phyloP scores from a whole-genome alignment of 1,139 yeast species.

The Kurtzmaniella quercitrusa region DNA sequence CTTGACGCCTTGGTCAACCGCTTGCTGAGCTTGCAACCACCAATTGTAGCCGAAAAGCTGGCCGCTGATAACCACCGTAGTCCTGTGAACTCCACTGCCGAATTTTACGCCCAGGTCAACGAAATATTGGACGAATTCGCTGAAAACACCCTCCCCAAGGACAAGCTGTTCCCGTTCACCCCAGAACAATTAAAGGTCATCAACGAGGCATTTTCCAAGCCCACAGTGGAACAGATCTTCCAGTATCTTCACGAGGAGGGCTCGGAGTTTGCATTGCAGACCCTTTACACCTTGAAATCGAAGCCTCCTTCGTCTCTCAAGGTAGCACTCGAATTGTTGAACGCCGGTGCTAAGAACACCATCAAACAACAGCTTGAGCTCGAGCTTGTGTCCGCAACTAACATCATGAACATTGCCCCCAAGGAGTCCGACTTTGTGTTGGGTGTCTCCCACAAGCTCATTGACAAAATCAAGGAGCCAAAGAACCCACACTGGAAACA shows the following conservation, averaged over 20 bases:
- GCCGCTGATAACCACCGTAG: constrained; percentile 20
- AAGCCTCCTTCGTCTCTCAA: constrained; percentile 80
- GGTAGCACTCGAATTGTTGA: constrained; percentile 66
- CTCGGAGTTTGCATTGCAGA: constrained; percentile 62
- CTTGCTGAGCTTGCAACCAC: constrained; percentile 53
- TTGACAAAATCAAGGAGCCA: constrained; percentile 56
- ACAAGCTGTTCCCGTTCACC: constrained; percentile 56
- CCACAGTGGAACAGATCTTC: constrained; percentile 59
- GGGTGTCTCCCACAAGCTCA: constrained; percentile 72
- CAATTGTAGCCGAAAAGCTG: constrained; percentile 26
- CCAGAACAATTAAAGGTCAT: constrained; percentile 57
- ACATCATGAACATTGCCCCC: constrained; percentile 56
- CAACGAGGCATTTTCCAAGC: constrained; percentile 61
- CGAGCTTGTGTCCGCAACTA: constrained; percentile 76
- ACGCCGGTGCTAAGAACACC: constrained; percentile 55
- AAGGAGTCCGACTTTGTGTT: constrained; percentile 63
- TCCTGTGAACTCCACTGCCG: constrained; percentile 25
- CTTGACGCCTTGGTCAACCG: constrained; percentile 60
- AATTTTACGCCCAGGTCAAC: constrained; percentile 59
- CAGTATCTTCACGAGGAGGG: constrained; percentile 52
- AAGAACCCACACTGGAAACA: constrained; percentile 47
- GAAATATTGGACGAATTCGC: constrained; percentile 74
- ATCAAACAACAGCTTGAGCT: constrained; percentile 64
- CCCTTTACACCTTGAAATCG: constrained; percentile 49
- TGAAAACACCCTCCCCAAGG: constrained; percentile 59